Evolutionary conservation across 495 filamentous ascomycete genomes (phyloP).

Genomic region (Penicillium salamii): DNA sequence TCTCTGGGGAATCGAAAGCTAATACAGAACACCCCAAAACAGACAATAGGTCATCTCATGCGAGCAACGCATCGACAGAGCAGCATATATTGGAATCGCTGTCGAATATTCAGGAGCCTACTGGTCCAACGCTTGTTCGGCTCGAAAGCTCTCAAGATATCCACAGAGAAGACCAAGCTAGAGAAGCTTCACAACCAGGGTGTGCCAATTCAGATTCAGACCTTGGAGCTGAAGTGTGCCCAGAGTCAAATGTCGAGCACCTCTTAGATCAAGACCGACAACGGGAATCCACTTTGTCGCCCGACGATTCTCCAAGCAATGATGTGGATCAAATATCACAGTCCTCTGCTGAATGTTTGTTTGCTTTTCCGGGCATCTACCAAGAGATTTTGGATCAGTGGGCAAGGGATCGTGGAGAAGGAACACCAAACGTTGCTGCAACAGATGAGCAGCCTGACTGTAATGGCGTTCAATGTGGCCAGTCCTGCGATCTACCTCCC

Average conservation of each 20-base stretch:
- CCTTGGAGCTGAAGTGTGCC: not conserved
- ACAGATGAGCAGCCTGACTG: not conserved
- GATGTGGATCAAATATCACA: not conserved
- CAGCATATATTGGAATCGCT: not conserved
- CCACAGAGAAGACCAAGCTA: not conserved
- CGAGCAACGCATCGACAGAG: not conserved
- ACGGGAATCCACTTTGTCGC: no score
- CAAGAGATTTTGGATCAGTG: constrained; percentile 21
- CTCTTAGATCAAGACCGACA: no score
- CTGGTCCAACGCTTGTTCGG: not conserved
- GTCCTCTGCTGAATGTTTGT: constrained; percentile 11
- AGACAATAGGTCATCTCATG: no score
- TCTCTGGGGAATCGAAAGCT: no score
- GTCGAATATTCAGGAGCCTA: not conserved
- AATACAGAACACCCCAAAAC: no score
- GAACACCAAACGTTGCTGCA: not conserved
- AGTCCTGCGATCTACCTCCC: not conserved
- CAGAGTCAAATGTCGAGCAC: no score
- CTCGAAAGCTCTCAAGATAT: not conserved
- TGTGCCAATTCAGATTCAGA: not conserved
- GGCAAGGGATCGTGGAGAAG: constrained; percentile 1
- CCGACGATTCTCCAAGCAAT: no score
- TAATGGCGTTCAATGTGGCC: not conserved
- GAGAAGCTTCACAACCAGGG: not conserved
- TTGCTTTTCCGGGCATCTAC: constrained; percentile 25